These are phyloP conservation scores for Pseudogymnoascus sp. DNA, from an alignment of 2,329 filamentous ascomycete species.

Conservation along the genomic window DNA sequence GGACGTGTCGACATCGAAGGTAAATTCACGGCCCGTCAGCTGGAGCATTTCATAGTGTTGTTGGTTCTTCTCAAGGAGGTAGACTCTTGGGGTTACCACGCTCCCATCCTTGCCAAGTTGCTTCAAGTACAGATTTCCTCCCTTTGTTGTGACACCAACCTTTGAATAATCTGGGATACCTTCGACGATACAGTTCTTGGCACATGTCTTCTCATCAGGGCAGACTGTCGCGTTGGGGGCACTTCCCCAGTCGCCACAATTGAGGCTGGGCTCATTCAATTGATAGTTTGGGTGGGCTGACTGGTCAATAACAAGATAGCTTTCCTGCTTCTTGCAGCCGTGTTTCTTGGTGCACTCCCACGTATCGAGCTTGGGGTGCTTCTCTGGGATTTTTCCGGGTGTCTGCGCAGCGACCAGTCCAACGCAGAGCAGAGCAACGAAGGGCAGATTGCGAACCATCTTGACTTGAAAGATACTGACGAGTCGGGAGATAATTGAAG, in stretches of 20 bases:
- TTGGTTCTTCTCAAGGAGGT: conserved; percentile 36
- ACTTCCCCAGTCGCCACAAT: conserved; percentile 30
- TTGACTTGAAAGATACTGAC: background rate
- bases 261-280: conserved; percentile 26
- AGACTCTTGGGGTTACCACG: conserved; percentile 35
- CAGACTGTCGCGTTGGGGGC: conserved; percentile 38
- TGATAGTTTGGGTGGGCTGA: conserved; percentile 41
- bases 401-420: conserved; percentile 29
- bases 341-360: conserved; percentile 43
- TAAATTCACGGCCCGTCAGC: conserved; percentile 37
- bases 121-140: conserved; percentile 32
- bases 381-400: conserved; percentile 37
- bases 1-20: conserved; percentile 38
- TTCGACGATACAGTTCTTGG: conserved; percentile 48
- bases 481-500: background rate
- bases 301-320: conserved; percentile 44
- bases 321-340: conserved; percentile 42
- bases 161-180: conserved; percentile 42
- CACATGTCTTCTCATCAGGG: conserved; percentile 43
- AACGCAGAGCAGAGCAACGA: background rate
- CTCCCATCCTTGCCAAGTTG: conserved; percentile 17
- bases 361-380: conserved; percentile 45
- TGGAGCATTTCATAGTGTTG: conserved; percentile 39
- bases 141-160: conserved; percentile 35
- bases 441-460: conserved; percentile 4